Evolutionary conservation across 148 eudicot species (phyloP), one percentile per base, ranked within the genome.

Genomic region (Rhododendron ovatum): DNA sequence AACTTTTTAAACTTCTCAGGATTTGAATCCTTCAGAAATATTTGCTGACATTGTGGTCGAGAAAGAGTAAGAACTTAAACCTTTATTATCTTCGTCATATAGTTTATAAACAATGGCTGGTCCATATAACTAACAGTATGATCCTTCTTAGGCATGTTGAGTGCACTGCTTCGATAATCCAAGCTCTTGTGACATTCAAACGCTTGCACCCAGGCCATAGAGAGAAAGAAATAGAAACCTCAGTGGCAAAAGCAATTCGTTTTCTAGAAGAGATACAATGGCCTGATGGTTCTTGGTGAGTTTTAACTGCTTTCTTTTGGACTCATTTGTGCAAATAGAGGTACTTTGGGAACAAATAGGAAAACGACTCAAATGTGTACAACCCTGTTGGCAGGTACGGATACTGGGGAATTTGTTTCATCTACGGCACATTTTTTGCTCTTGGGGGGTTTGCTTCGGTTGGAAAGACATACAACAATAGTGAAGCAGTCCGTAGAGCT

Each of bases 211-310:
- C 88, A n/a, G 85, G 84, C 24, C 91, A 91, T 71, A 43, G 90
- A 0, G 85, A 89, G 86, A 90, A 83, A 45, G 92, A 91, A 86
- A 91, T 91, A 59, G 88, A 90, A 28, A 48, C 28, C 71, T 76
- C 91, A 3, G 78, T 91, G n/a, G 61, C 74, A 26, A 91, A 90
- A 67, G 93, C 86, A 33, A 78, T 90, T 13, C 41, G 65, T 5
- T 91, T 81, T 80, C 85, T 91, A 13, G 91, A 90, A 84, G 78
- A 71, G 5, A 89, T 39, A 69, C 92, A 91, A 82, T 61, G 76
- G 86, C 87, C 87, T 50, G 90, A 91, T 81, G 93, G 93, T 87
- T 91, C 93, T 43, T 91, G 93, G 93, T 91, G 35, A 85, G 84
- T 77, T 61, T 33, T 0, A 15, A 75, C 5, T 0, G n/a, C 10